Conservation (phyloP, 768 basidiomycete species). For the Agrocybe chaxingu region DNA sequence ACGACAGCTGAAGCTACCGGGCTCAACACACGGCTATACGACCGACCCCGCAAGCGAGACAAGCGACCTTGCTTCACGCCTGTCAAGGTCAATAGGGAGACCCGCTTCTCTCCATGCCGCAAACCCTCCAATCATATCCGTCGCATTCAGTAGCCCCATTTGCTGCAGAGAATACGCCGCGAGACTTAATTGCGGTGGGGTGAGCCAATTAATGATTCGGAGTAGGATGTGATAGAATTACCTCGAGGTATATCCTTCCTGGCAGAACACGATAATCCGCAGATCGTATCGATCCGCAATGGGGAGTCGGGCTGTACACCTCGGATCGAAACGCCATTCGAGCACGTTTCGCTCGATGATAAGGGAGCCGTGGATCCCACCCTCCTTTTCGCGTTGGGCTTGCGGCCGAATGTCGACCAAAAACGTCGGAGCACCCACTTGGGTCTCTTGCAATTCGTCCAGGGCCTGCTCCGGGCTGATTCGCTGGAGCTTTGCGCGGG, state of each 20-base stretch:
- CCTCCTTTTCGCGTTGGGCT: slow-evolving; percentile 53
- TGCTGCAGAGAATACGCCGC: slow-evolving; percentile 70
- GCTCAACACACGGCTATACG: slow-evolving; percentile 13
- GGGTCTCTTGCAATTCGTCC: slow-evolving; percentile 51
- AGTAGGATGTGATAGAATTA: slow-evolving; percentile 10
- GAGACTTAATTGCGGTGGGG: slow-evolving; percentile 35
- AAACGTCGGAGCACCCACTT: slow-evolving; percentile 58
- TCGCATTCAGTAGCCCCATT: slow-evolving; percentile 68
- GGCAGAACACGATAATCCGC: slow-evolving; percentile 69
- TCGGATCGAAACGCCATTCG: slow-evolving; percentile 81
- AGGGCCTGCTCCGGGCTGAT: slow-evolving; percentile 59
- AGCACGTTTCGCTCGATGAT: slow-evolving; percentile 74
- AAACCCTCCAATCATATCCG: slow-evolving; percentile 75
- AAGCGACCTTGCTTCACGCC: slow-evolving; percentile 18
- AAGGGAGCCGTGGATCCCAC: slow-evolving; percentile 65
- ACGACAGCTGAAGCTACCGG: not conserved
- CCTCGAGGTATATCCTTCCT: slow-evolving; percentile 67
- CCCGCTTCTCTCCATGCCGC: slow-evolving; percentile 69
- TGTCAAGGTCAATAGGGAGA: slow-evolving; percentile 44
- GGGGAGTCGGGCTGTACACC: slow-evolving; percentile 51
- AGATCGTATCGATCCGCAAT: slow-evolving; percentile 77
- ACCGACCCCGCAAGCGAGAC: slow-evolving; percentile 24
- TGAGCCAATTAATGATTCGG: not conserved
- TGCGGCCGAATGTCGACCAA: slow-evolving; percentile 77
- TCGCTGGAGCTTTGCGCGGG: slow-evolving; percentile 63